Evolutionary conservation across 169 alveolate genomes (phyloP).

Genomic region (Eimeria mitis): DNA sequence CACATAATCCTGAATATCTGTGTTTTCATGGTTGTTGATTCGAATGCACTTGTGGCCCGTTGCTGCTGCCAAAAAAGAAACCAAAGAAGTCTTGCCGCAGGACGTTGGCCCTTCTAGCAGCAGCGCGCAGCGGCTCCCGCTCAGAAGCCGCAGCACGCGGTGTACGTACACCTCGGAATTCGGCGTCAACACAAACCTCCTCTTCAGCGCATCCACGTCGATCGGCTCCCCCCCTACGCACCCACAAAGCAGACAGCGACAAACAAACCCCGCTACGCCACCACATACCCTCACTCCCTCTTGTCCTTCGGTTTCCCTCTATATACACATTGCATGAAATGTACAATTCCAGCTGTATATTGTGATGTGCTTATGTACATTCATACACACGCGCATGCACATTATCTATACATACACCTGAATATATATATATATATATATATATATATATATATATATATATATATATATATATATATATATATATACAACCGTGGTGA

Average conservation of each 20-base stretch:
- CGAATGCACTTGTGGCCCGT: conserved; percentile 98
- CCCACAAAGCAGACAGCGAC: conserved; percentile 60
- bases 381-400: not conserved
- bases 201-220: conserved; percentile 83
- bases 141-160: conserved; percentile 94
- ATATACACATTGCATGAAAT: not conserved
- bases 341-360: not conserved
- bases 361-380: not conserved
- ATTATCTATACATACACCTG: too few species aligned
- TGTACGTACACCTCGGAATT: conserved; percentile 89
- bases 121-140: conserved; percentile 98
- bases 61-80: conserved; percentile 96
- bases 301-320: not conserved
- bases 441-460: too few species aligned
- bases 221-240: conserved; percentile 80
- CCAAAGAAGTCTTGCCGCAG: conserved; percentile 99
- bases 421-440: not conserved
- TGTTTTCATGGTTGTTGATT: conserved; percentile 99
- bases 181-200: conserved; percentile 85
- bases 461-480: too few species aligned
- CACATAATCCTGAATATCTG: conserved; percentile 99
- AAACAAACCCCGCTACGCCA: not conserved
- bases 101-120: conserved; percentile 99
- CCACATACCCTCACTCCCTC: not conserved
- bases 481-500: not conserved